Evolutionary conservation across 2,329 filamentous ascomycete species (phyloP), one percentile per base, ranked within the genome.

Genomic region (Exophiala sp.): DNA sequence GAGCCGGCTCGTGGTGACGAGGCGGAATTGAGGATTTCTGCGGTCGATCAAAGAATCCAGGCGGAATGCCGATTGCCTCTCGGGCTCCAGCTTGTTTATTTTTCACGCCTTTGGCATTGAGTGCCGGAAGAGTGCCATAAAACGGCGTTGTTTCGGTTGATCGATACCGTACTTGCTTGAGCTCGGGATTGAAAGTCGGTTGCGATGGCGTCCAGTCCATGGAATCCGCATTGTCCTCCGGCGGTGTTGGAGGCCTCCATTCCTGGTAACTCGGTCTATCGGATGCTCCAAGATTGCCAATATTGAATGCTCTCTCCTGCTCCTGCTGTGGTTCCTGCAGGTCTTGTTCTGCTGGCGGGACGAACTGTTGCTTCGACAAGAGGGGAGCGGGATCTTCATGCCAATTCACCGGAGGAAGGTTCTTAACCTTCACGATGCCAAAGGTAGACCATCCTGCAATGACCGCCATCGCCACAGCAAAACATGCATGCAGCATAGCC

Each of bases 171-270:
- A 67, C 65, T 35, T 65, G 63, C 42, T 58, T 58, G 10, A 53
- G 54, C 21, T 53, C 51, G 18, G 62, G 60, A 20, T 54, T 38
- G 39, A 63, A 62, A 6, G 33, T 34, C 11, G 47, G 54, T 38
- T 72, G 68, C 34, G 74, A 73, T n/a, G 76, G 76, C 33, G 72
- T 74, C 76, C 76, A 78, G 55, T 78, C 76, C 76, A 78, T 78
- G 39, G 68, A 68, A 55, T 76, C 74, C 14, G 62, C 64, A 18
- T 61, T 59, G 34, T 66, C 64, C 21, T 61, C 55, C 10, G 62
- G 62, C 32, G 58, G 60, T 46, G 73, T 72, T 4, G 69, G 68
- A 11, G 71, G 70, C 47, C 69, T 70, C 16, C 71, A 72, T 16
- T 69, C 64, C 43, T 65, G 65, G 47, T 71, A 65, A 33, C 65